Base-by-base conservation (phyloP, 2,329 filamentous ascomycete species). In the Hypoxylon sp. region DNA sequence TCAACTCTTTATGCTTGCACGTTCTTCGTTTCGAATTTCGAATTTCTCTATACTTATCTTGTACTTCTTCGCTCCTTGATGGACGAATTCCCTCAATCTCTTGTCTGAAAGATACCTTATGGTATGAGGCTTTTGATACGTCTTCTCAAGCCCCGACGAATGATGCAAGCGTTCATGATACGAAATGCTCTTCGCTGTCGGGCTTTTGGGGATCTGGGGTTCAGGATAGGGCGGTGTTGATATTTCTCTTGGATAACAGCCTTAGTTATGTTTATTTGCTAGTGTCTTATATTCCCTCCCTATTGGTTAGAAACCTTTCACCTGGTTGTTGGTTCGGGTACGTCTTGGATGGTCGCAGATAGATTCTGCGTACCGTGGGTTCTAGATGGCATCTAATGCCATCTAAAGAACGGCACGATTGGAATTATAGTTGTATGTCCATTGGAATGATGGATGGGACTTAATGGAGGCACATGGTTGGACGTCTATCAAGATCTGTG, bases 121-220 rank as follows among this genome's bases (percentile, higher is more conserved):
- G 6, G 10, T n/a, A 33, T 40, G 37, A 42, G 17, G 3, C 2
- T 30, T 27, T 20, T 35, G 48, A 42, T 5, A 22, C 7, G 6
- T 22, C 10, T 31, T 20, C 20, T 6, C 14, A 27, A 2, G 17
- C 49, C 40, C 7, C 10, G 7, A 63, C 31, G 40, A 56, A 33
- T 22, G n/a, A 20, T 6, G 31, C 48, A 46, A 54, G 48, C 48
- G 46, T 14, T 48, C 17, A 51, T 35, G 33, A 33, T 35, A 35
- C 17, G 17, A 44, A 33, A 13, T 17, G 11, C 42, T 25, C 5
- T 10, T 17, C 25, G 17, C 42, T 11, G 6, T 13, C 20, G 2
- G 25, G 30, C 10, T 5, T 27, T 22, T 5, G 27, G 27, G 17
- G 11, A n/a, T n/a, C 6, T 33, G n/a, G 35, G 6, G 49, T 10